phyloP scores from a whole-genome alignment of 2,329 filamentous ascomycete species.

The Endothia cerciana region DNA sequence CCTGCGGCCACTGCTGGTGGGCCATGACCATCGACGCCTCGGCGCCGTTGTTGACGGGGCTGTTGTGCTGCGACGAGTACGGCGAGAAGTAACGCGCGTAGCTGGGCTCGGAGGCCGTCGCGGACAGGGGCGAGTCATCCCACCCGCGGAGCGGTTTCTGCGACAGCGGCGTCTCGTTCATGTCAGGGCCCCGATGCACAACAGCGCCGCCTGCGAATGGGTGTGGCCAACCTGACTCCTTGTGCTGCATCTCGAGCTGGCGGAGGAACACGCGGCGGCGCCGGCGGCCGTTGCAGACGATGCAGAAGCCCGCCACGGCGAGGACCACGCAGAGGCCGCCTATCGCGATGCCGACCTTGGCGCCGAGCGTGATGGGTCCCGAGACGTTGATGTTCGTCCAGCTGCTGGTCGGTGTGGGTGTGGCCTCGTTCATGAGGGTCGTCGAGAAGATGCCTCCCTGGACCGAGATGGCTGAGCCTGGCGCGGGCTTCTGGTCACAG shows the following conservation, averaged over 20 bases:
- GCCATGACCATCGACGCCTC: constrained; percentile 38
- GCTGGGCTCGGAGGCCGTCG: constrained; percentile 36
- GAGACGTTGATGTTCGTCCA: constrained; percentile 46
- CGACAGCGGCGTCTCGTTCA: constrained; percentile 57
- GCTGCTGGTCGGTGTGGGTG: constrained; percentile 47
- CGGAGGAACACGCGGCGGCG: constrained; percentile 56
- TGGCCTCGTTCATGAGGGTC: constrained; percentile 52
- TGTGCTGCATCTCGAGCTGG: constrained; percentile 47
- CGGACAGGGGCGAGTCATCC: constrained; percentile 57
- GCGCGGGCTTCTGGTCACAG: constrained; percentile 55
- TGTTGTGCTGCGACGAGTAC: constrained; percentile 63
- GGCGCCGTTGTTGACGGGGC: constrained; percentile 55
- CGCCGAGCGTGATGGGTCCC: constrained; percentile 55
- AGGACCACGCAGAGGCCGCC: constrained; percentile 55
- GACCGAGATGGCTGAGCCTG: constrained; percentile 53
- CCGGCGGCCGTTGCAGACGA: constrained; percentile 61
- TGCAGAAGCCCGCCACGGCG: constrained; percentile 51
- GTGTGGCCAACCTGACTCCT: constrained; percentile 48
- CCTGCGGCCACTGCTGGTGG: constrained; percentile 42
- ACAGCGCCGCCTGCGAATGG: constrained; percentile 34
- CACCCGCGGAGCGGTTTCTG: constrained; percentile 57
- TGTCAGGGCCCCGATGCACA: constrained; percentile 41
- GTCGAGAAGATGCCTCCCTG: constrained; percentile 57
- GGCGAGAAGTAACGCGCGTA: constrained; percentile 58
- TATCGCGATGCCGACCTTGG: constrained; percentile 62